These are phyloP conservation scores for Sporopachydermia cereana DNA, from an alignment of 1,139 yeast genomes.

Conservation along the genomic window DNA sequence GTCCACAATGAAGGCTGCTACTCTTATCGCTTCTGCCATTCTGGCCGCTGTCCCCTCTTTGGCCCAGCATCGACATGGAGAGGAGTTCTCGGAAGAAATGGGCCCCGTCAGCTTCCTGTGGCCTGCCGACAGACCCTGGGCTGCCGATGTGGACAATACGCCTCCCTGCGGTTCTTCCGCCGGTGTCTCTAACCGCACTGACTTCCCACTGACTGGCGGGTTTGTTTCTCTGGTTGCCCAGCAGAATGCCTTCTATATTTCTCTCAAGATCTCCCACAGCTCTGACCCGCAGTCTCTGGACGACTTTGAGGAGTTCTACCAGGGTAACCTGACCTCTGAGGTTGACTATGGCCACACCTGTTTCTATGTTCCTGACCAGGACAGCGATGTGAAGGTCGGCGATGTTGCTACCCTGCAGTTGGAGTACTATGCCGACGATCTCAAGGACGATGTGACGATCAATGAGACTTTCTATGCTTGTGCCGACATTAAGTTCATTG, in stretches of 20 bases:
- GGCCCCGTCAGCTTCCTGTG: constrained; percentile 32
- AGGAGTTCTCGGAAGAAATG: constrained; percentile 26
- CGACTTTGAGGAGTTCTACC: constrained; percentile 29
- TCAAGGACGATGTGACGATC: constrained; percentile 21
- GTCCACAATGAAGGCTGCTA: constrained; percentile 10
- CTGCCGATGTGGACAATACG: constrained; percentile 28
- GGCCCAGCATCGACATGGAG: constrained; percentile 22
- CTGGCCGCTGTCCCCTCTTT: constrained; percentile 14
- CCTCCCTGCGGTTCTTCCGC: constrained; percentile 33
- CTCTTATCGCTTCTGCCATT: constrained; percentile 19
- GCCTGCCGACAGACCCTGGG: constrained; percentile 32
- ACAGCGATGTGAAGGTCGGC: constrained; percentile 24
- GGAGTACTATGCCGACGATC: constrained; percentile 22
- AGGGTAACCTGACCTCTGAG: constrained; percentile 26
- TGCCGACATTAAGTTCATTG: constrained; percentile 29
- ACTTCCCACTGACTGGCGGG: constrained; percentile 32
- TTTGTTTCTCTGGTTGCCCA: constrained; percentile 31
- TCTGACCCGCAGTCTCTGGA: constrained; percentile 25
- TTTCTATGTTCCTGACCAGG: constrained; percentile 29
- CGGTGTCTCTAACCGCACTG: constrained; percentile 24
- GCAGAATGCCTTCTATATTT: constrained; percentile 26
- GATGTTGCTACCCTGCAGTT: constrained; percentile 30
- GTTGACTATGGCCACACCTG: constrained; percentile 32
- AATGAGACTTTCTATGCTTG: constrained; percentile 30
- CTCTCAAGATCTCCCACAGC: constrained; percentile 28